Evolutionary conservation across 192 early-diverging fungal genomes (phyloP), one percentile per base, ranked within the genome.

Genomic region (Backusella tarrabulga): DNA sequence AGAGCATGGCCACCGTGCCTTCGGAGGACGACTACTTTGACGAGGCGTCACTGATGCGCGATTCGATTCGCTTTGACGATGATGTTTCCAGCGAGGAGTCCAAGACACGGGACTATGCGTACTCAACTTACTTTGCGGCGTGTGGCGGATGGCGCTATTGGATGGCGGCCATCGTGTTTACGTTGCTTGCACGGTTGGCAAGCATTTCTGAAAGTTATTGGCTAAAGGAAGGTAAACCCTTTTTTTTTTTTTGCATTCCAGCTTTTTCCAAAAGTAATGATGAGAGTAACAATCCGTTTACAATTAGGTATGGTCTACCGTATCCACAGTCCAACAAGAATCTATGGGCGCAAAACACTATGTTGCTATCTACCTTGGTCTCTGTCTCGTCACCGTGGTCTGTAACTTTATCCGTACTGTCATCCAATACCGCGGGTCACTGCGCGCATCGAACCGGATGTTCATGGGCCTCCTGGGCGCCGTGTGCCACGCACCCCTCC

Each of bases 51-150:
- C 17, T 77, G 15, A 63, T 77, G 32, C 52, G 67, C 3, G 76
- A 71, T 14, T 71, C 76, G 0, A 72, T 42, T 36, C 35, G 52
- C 3, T 32, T 67, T 38, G 15, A 29, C 19, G 54, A 35, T n/a
- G 35, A 42, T 12, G 17, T 11, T 34, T 29, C 36, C 14, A 38
- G 41, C 15, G 19, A 40, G 8, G 6, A 40, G 6, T 70, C n/a
- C 9, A 69, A 69, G 17, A 56, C 69, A 7, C 12, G 76, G 29
- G 68, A 77, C 26, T 67, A 75, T 34, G 79, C 75, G 6, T 97
- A 95, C 88, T 63, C 88, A 4, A 87, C 88, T 9, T 99, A 97
- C 83, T 85, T 90, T 63, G 78, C 83, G 11, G 90, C 90, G 23
- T 89, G 87, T 67, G 93, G 93, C 15, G 78, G 87, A 1, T 81